These are phyloP conservation scores for Dendrostoma leiphaemia DNA, from an alignment of 2,329 filamentous ascomycete genomes.

Conservation along the genomic window DNA sequence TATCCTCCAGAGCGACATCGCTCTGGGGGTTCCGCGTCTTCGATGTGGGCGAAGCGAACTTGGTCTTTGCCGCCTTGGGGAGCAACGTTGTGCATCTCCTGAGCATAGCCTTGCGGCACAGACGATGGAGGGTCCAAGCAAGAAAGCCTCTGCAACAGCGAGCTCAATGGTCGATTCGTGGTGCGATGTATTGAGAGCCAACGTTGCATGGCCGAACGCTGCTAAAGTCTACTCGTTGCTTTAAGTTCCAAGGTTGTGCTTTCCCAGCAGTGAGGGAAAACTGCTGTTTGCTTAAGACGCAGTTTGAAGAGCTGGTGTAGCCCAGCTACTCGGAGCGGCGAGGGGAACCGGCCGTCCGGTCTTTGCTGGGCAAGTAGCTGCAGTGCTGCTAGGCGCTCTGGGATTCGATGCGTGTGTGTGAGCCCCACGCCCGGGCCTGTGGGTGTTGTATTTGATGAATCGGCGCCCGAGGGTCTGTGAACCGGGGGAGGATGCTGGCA, in stretches of 20 bases:
- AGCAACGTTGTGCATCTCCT: background rate
- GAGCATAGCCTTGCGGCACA: background rate
- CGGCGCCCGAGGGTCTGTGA: too few species aligned
- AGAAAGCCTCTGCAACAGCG: background rate
- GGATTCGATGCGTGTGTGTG: too few species aligned
- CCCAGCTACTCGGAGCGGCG: too few species aligned
- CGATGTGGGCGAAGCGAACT: conserved; percentile 5
- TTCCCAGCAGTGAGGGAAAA: background rate
- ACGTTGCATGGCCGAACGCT: background rate
- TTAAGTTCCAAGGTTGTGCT: background rate
- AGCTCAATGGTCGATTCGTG: background rate
- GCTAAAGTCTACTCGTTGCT: background rate
- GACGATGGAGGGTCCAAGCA: background rate
- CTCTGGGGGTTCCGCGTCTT: background rate
- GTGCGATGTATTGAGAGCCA: background rate
- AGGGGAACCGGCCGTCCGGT: too few species aligned
- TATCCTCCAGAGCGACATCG: conserved; percentile 3
- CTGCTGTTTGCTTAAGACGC: background rate
- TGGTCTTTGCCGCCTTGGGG: background rate
- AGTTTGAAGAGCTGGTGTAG: too few species aligned
- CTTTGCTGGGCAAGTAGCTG: too few species aligned
- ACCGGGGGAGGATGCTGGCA: too few species aligned
- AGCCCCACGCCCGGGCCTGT: too few species aligned
- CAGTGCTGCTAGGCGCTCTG: too few species aligned
- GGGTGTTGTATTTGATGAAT: too few species aligned